Evolutionary conservation across 768 basidiomycete genomes (phyloP).

Genomic region (Amanita rimosa): DNA sequence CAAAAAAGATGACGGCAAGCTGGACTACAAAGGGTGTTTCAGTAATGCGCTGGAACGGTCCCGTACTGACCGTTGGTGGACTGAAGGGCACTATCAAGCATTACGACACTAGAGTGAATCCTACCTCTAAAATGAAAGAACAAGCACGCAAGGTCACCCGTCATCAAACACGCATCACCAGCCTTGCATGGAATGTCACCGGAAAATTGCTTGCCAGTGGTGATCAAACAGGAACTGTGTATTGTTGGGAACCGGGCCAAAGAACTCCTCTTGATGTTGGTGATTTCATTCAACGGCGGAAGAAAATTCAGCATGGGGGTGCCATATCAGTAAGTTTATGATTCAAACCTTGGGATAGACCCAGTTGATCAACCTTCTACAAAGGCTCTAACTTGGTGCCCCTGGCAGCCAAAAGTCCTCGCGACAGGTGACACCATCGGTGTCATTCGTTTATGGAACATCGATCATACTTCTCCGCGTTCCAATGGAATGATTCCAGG

Average conservation of each 20-base stretch:
- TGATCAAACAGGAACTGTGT: constrained; percentile 63
- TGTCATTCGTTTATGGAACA: constrained; percentile 43
- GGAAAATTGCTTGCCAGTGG: constrained; percentile 65
- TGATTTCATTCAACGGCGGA: constrained; percentile 42
- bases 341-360: background rate
- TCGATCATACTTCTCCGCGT: constrained; percentile 30
- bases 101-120: constrained; percentile 53
- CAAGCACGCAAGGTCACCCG: constrained; percentile 54
- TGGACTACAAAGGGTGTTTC: constrained; percentile 52
- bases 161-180: constrained; percentile 57
- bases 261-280: constrained; percentile 41
- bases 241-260: constrained; percentile 64
- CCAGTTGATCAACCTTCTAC: background rate
- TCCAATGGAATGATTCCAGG: constrained; percentile 32
- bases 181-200: constrained; percentile 56
- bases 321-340: constrained; percentile 32
- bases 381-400: constrained; percentile 82
- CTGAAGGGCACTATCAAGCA: constrained; percentile 62
- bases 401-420: constrained; percentile 75
- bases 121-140: constrained; percentile 39
- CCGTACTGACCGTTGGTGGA: constrained; percentile 55
- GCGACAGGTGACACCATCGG: constrained; percentile 63
- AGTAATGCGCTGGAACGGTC: constrained; percentile 55
- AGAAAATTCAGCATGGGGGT: constrained; percentile 62
- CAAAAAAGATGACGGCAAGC: constrained; percentile 39